Evolutionary conservation across 768 basidiomycete species (phyloP).

Genomic region (Hirschioporus abietinus): DNA sequence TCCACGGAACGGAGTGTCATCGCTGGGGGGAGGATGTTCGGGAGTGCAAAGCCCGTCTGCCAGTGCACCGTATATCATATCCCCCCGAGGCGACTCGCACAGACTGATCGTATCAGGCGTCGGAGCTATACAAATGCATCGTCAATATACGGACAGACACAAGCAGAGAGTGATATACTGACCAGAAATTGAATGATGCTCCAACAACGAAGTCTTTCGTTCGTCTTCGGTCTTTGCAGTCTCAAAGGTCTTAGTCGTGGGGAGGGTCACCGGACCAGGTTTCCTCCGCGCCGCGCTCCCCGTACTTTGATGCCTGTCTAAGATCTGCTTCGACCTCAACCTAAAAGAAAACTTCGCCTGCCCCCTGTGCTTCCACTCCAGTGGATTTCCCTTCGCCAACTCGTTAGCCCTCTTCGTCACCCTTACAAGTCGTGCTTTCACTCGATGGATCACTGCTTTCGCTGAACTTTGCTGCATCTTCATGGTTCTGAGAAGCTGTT

Average conservation of each 20-base stretch:
- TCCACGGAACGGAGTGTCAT: not conserved
- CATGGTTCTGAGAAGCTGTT: not conserved
- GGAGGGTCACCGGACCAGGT: not conserved
- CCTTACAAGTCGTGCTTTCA: not conserved
- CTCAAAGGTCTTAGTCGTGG: not conserved
- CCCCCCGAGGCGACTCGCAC: not conserved
- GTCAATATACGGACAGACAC: not conserved
- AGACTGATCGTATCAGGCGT: not conserved
- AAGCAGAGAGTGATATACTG: not conserved
- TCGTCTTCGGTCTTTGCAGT: not conserved
- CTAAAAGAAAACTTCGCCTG: not conserved
- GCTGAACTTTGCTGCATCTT: not conserved
- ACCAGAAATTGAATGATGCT: not conserved
- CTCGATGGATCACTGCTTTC: not conserved
- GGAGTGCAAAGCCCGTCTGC: not conserved
- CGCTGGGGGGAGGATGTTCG: not conserved
- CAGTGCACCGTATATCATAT: not conserved
- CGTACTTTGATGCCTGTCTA: not conserved
- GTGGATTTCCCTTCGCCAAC: not conserved
- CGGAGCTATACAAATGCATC: not conserved
- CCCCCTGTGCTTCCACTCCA: not conserved
- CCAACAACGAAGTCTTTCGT: not conserved
- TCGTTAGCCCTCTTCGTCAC: not conserved
- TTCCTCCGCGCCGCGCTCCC: not conserved
- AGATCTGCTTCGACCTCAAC: not conserved